Conservation (phyloP, 441 rosid species). For the Aleurites moluccanus region DNA sequence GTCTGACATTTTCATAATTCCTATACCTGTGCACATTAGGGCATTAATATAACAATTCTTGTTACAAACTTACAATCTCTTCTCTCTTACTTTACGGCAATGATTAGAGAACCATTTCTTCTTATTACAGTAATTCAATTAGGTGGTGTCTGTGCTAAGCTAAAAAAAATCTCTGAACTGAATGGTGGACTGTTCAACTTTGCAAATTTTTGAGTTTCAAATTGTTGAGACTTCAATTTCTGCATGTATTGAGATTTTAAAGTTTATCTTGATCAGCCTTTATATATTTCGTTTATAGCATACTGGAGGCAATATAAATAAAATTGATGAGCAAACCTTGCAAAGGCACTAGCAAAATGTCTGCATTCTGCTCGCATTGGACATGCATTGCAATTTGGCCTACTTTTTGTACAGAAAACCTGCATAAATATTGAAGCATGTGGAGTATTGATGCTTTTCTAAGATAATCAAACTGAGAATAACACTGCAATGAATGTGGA, state of each 20-base stretch:
- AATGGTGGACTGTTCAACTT: background rate
- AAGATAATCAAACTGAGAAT: slow-evolving; percentile 5
- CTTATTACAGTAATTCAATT: background rate
- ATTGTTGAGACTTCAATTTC: background rate
- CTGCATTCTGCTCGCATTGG: slow-evolving; percentile 99
- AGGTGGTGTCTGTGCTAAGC: background rate
- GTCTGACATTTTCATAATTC: background rate
- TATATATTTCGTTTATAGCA: background rate
- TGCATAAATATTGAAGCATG: slow-evolving; percentile 42
- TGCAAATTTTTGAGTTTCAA: slow-evolving; percentile 16
- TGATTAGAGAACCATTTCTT: background rate
- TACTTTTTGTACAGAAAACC: slow-evolving; percentile 97
- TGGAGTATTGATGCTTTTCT: slow-evolving; percentile 22
- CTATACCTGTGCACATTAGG: background rate
- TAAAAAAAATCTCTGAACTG: background rate
- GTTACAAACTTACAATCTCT: background rate
- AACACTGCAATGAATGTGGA: slow-evolving; percentile 18
- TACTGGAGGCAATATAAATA: background rate
- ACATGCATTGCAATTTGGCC: slow-evolving; percentile 98
- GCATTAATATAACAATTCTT: background rate
- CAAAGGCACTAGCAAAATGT: slow-evolving; percentile 99
- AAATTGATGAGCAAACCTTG: slow-evolving; percentile 59
- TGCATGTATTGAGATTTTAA: background rate
- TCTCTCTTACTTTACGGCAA: background rate
- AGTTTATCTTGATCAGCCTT: background rate